phyloP scores from a whole-genome alignment of 805 yeast species.

The Candida maesae region DNA sequence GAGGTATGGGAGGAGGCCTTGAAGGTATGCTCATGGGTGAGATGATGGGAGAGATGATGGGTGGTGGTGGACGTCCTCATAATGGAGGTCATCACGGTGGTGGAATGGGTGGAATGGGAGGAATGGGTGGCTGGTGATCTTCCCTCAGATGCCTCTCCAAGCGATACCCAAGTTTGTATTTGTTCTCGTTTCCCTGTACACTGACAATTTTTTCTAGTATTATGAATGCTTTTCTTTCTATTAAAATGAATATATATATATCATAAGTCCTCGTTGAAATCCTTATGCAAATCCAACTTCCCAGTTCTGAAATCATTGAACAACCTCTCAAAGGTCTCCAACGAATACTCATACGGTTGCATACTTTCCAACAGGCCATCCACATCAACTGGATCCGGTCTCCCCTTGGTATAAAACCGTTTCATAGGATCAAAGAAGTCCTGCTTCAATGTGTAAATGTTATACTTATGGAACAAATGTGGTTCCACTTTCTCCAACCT shows the following conservation, averaged over 20 bases:
- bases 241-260: not conserved
- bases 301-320: conserved; percentile 22
- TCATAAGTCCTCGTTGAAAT: conserved; percentile 8
- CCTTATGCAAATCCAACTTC: conserved; percentile 10
- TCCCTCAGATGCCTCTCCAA: no score
- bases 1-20: conserved; percentile 5
- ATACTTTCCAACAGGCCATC: conserved; percentile 19
- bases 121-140: conserved; percentile 8
- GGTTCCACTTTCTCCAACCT: conserved; percentile 24
- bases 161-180: not conserved
- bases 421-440: conserved; percentile 30
- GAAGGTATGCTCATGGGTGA: no score
- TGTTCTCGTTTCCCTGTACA: not conserved
- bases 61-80: not conserved
- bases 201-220: not conserved
- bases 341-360: conserved; percentile 12
- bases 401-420: conserved; percentile 27
- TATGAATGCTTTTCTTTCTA: not conserved
- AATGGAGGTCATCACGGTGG: conserved; percentile 3
- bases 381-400: conserved; percentile 32
- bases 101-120: conserved; percentile 3
- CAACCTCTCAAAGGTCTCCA: conserved; percentile 20
- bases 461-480: conserved; percentile 34
- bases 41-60: conserved; percentile 1
- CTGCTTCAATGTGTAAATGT: conserved; percentile 26